phyloP scores from a whole-genome alignment of 2,329 filamentous ascomycete species.

The Diaporthe aspalathi region DNA sequence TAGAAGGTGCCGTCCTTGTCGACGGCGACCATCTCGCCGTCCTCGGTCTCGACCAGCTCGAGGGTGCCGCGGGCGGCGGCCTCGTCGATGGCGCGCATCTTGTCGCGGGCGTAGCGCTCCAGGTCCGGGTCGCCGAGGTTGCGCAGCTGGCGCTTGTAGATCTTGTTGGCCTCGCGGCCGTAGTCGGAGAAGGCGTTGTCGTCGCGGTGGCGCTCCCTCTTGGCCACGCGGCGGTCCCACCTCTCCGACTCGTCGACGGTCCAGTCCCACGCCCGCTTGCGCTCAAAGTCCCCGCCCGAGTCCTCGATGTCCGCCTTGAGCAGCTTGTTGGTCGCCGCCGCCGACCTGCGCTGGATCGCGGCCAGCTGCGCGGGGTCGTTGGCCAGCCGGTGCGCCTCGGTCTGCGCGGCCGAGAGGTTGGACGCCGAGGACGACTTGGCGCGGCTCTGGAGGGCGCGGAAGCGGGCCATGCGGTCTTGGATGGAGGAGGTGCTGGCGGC shows the following conservation, averaged over 20 bases:
- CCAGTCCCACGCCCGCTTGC: conserved; percentile 99
- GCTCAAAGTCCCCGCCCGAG: conserved; percentile 90
- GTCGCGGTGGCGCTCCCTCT: conserved; percentile 84
- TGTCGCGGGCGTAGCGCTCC: conserved; percentile 87
- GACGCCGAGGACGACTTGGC: conserved; percentile 77
- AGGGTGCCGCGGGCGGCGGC: conserved; percentile 86
- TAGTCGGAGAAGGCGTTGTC: conserved; percentile 93
- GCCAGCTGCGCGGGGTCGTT: conserved; percentile 82
- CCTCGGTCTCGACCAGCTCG: conserved; percentile 94
- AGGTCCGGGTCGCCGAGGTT: conserved; percentile 79
- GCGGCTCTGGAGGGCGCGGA: conserved; percentile 87
- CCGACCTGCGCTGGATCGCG: conserved; percentile 85
- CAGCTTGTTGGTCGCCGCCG: conserved; percentile 90
- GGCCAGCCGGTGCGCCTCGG: conserved; percentile 82
- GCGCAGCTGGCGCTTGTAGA: conserved; percentile 91
- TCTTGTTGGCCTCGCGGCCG: conserved; percentile 85
- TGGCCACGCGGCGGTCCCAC: conserved; percentile 92
- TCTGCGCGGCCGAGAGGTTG: conserved; percentile 86
- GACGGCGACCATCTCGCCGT: conserved; percentile 92
- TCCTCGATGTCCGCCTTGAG: conserved; percentile 92
- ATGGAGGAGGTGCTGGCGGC: conserved; percentile 57
- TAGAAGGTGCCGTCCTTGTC: conserved; percentile 94
- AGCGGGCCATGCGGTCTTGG: conserved; percentile 80
- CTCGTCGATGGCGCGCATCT: conserved; percentile 84
- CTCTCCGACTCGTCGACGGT: conserved; percentile 92